phyloP scores from a whole-genome alignment of 176 grass and related monocot genomes.

The Oryza nivara region DNA sequence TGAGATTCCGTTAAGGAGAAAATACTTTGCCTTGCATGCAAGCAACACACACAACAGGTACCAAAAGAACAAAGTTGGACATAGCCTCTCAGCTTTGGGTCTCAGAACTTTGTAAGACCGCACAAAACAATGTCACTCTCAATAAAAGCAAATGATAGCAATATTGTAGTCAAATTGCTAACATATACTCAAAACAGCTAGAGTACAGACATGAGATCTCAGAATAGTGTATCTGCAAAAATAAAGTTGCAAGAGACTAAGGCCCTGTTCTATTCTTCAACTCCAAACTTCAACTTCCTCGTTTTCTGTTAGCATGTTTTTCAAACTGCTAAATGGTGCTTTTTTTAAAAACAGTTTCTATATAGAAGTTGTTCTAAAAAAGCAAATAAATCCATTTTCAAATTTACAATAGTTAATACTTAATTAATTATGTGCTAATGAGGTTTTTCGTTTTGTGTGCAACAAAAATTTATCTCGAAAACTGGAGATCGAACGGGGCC shows the following conservation, averaged over 20 bases:
- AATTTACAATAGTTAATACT: too few species aligned
- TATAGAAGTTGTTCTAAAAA: too few species aligned
- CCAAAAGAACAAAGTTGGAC: constrained; percentile 34
- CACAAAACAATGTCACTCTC: neutral
- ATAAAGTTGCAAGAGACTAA: constrained; percentile 20
- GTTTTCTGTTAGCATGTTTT: too few species aligned
- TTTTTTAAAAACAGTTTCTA: too few species aligned
- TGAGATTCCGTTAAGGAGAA: neutral
- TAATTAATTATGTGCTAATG: too few species aligned
- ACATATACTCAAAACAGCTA: constrained; percentile 1
- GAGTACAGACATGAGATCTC: neutral
- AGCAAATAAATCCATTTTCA: too few species aligned
- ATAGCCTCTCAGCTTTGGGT: constrained; percentile 31
- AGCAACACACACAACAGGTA: constrained; percentile 46
- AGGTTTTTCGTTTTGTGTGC: too few species aligned
- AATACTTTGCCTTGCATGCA: constrained; percentile 47
- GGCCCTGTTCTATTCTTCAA: too few species aligned
- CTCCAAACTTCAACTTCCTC: too few species aligned
- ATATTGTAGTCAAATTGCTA: constrained; percentile 24
- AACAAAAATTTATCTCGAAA: too few species aligned
- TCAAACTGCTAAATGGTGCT: too few species aligned
- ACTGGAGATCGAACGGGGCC: too few species aligned
- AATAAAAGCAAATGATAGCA: constrained; percentile 33
- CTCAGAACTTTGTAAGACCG: constrained; percentile 4
- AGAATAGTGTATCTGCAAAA: constrained; percentile 10